phyloP scores from a whole-genome alignment of 345 rosid genomes.

The Eucalyptus pauciflora region DNA sequence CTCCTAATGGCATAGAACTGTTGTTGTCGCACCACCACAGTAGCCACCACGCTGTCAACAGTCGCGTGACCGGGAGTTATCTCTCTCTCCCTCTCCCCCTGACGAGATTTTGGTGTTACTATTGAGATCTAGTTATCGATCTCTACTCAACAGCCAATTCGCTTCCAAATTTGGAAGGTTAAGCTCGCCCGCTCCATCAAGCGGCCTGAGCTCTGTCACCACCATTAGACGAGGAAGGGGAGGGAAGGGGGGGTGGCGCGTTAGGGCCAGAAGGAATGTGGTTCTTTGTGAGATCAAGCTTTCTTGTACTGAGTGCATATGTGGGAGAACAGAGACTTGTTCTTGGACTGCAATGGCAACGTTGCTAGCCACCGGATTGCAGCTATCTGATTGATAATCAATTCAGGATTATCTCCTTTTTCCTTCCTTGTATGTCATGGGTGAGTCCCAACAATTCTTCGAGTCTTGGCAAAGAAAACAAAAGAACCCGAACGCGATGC shows the following conservation, averaged over 20 bases:
- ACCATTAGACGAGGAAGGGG: background rate
- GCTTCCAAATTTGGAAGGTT: background rate
- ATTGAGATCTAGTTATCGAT: background rate
- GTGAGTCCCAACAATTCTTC: background rate
- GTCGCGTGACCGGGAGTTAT: background rate
- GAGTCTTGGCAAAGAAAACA: background rate
- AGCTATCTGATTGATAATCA: background rate
- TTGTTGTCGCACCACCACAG: background rate
- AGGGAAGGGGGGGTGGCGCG: background rate
- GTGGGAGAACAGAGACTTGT: background rate
- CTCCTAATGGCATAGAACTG: background rate
- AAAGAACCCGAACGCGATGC: background rate
- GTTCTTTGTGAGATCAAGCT: background rate
- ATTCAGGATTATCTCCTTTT: background rate
- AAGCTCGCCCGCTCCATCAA: background rate
- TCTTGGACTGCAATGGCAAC: background rate
- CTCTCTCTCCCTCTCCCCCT: background rate
- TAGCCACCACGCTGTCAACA: background rate
- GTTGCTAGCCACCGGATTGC: background rate
- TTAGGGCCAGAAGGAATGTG: background rate
- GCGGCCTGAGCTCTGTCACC: background rate
- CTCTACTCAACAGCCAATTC: background rate
- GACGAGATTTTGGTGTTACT: background rate
- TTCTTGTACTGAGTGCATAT: background rate
- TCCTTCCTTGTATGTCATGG: background rate